A percentile compares a stretch with the other conserved stretches of the same genome.
These are phyloP conservation scores for Saturnispora diversa DNA, from an alignment of 805 yeast genomes.

Conservation along the genomic window DNA sequence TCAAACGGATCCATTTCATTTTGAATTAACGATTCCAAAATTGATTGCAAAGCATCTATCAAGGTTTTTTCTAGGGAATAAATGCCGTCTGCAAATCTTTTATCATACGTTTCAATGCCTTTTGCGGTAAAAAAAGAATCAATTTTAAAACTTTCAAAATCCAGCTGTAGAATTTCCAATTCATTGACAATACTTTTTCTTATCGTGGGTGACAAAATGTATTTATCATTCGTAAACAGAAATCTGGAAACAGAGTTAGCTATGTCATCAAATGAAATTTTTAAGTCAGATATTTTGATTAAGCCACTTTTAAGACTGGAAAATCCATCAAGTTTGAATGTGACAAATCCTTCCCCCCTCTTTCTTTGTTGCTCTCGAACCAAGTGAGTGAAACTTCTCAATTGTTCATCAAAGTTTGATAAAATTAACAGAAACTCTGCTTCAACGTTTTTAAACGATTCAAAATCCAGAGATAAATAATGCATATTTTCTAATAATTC, in stretches of 20 bases:
- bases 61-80: neutral
- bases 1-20: conserved; percentile 37
- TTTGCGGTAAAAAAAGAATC: neutral
- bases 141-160: neutral
- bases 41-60: conserved; percentile 1
- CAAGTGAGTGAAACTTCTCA: conserved; percentile 55
- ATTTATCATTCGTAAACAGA: neutral
- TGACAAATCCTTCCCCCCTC: conserved; percentile 60
- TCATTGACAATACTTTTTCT: conserved; percentile 1
- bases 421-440: conserved; percentile 28
- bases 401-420: conserved; percentile 46
- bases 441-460: conserved; percentile 19
- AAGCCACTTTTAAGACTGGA: conserved; percentile 7
- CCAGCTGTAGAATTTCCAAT: neutral
- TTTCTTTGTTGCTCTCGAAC: conserved; percentile 71
- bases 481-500: conserved; percentile 31
- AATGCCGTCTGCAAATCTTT: neutral
- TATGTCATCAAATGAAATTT: conserved; percentile 4
- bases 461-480: conserved; percentile 31
- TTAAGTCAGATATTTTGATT: neutral
- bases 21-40: conserved; percentile 2
- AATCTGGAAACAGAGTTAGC: neutral
- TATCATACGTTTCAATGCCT: neutral
- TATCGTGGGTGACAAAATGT: neutral
- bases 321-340: conserved; percentile 50